Evolutionary conservation across 495 filamentous ascomycete species (phyloP).

Genomic region (Talaromyces proteolyticus): DNA sequence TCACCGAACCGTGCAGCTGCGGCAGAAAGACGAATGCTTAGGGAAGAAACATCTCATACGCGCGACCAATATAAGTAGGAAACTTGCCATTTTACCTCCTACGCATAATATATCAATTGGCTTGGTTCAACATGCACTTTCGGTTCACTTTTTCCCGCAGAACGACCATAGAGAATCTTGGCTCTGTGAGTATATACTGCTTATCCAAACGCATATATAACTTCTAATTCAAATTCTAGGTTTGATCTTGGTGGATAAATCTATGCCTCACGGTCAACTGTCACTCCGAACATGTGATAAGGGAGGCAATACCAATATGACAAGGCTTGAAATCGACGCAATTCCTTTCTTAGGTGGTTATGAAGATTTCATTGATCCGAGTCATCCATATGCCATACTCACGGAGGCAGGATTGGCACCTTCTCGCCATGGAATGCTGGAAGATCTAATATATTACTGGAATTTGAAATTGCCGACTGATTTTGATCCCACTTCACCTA

Average conservation of each 20-base stretch:
- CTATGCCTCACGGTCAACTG: background rate
- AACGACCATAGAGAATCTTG: background rate
- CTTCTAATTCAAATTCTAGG: background rate
- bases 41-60: background rate
- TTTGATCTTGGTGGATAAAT: background rate
- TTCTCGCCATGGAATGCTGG: background rate
- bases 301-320: background rate
- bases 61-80: background rate
- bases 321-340: background rate
- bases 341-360: background rate
- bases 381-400: background rate
- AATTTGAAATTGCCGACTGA: background rate
- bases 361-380: background rate
- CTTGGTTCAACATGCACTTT: background rate
- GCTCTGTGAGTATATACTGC: background rate
- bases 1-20: background rate
- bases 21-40: background rate
- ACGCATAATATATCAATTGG: background rate
- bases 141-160: background rate
- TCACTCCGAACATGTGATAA: background rate
- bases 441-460: background rate
- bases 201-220: no score
- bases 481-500: background rate
- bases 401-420: background rate
- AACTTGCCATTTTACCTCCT: background rate